Evolutionary conservation across 306 rosid genomes (phyloP), one percentile per base, ranked within the genome.

Genomic region (Ormosia emarginata): DNA sequence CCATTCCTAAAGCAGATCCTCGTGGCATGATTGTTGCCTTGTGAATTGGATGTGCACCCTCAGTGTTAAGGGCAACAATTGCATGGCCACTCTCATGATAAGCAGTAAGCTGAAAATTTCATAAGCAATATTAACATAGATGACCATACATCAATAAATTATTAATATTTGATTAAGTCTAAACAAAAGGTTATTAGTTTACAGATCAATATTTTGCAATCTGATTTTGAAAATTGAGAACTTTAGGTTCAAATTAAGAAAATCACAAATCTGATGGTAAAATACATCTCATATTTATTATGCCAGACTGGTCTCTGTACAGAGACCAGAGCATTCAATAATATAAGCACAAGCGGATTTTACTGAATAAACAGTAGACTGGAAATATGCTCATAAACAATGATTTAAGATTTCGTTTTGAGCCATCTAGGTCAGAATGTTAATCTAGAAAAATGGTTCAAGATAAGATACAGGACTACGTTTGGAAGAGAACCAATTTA

Each of bases 41-140:
- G 81, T 96, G 98, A 78, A 96, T 93, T 56, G 99, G 99, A 89
- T 92, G 99, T 2, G 99, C 98, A 63, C 92, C 98, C 39, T 93
- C 98, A 0, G 99, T 96, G 75, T 93, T 92, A 67, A 93, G 88
- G 39, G 99, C 99, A 76, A 92, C 99, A 82, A 96, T 90, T 49
- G 99, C 99, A 78, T 96, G 99, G 69, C 99, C 99, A 47, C 99
- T 90, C 89, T 96, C 99, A 74, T 96, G 99, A 89, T 91, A 96
- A 34, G 99, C 98, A 8, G 99, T 96, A 43, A 96, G 97, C 99
- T 96, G 91, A 82, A 85, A 66, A 55, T 68, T 55, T 62, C 65
- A 81, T 7, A 77, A 76, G 77, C 56, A 75, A 55, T 37, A 66
- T 53, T 30, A 73, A 49, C 41, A 85, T 71, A 32, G 44, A 40